Conservation (phyloP, 805 yeast species). For the Vanderwaltozyma tropicalis region DNA sequence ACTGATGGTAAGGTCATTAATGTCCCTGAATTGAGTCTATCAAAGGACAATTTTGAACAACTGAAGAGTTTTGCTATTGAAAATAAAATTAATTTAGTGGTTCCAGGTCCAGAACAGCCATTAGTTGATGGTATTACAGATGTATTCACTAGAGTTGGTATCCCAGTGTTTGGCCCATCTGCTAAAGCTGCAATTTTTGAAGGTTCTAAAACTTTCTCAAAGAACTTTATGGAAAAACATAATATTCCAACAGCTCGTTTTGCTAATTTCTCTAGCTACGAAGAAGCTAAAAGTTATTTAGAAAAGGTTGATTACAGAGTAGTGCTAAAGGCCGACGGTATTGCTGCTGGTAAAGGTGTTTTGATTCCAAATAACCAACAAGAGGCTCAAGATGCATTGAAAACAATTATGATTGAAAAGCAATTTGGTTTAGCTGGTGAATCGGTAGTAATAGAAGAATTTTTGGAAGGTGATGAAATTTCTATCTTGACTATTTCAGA, state of each 20-base stretch:
- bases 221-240: slow-evolving; percentile 86
- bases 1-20: slow-evolving; percentile 48
- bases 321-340: slow-evolving; percentile 94
- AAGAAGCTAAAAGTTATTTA: slow-evolving; percentile 65
- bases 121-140: slow-evolving; percentile 85
- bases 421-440: slow-evolving; percentile 93
- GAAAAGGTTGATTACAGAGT: slow-evolving; percentile 56
- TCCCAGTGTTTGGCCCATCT: slow-evolving; percentile 96
- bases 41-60: slow-evolving; percentile 54
- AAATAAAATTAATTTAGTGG: slow-evolving; percentile 57
- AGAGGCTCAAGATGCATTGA: slow-evolving; percentile 78
- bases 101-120: slow-evolving; percentile 99
- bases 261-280: slow-evolving; percentile 68
- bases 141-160: slow-evolving; percentile 67
- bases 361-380: slow-evolving; percentile 74
- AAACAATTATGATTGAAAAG: slow-evolving; percentile 79
- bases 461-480: slow-evolving; percentile 91
- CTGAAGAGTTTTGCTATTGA: slow-evolving; percentile 67
- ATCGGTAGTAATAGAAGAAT: slow-evolving; percentile 91
- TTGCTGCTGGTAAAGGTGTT: slow-evolving; percentile 99
- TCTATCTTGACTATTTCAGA: slow-evolving; percentile 86
- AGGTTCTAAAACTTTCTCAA: slow-evolving; percentile 92
- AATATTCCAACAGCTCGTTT: slow-evolving; percentile 90
- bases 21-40: slow-evolving; percentile 51
- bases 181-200: slow-evolving; percentile 87